Evolutionary conservation across 2,329 filamentous ascomycete genomes (phyloP), one percentile per base, ranked within the genome.

Genomic region (Calonectria multiphialidica): DNA sequence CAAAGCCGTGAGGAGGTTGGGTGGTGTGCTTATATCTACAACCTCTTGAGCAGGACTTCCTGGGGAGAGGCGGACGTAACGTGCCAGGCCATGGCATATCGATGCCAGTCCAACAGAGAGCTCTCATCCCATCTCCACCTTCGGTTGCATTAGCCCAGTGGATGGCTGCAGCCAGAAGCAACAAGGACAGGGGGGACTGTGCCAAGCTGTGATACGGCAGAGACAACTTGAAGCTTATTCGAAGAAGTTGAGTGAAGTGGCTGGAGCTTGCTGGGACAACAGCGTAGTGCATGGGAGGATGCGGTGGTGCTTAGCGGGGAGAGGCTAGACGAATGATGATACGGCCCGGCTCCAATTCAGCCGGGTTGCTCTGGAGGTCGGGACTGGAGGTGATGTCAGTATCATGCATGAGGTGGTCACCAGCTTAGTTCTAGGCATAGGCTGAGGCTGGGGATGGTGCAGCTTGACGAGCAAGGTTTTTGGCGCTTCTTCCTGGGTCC

Each of bases 241-340:
- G 61, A 71, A 73, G 70, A 63, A 61, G 71, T 70, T 30, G 59
- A 66, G 68, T 65, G 70, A 80, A 79, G 78, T 80, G 78, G 78
- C 78, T 79, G 71, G 57, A 79, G 75, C 75, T 79, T 77, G 77
- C 76, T 79, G 72, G 78, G 79, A 77, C 76, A 75, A 79, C 71
- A 65, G 50, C 63, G 61, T 59, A 64, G 72, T 63, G 66, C 75
- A 77, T 69, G 76, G 33, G 61, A 67, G 63, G 70, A 59, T 72
- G 74, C 70, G 73, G 67, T 42, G 69, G 47, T 44, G 62, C 55
- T 57, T 53, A 49, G 71, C 55, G 71, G 70, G 68, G 69, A 63
- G 59, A 70, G 57, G 66, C 40, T 45, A 61, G 67, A 61, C 49
- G 71, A 72, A 71, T 47, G 30, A 70, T 61, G 70, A 67, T 72